Evolutionary conservation across 768 basidiomycete genomes (phyloP), one percentile per base, ranked within the genome.

Genomic region (Psilocybe subaeruginosa): DNA sequence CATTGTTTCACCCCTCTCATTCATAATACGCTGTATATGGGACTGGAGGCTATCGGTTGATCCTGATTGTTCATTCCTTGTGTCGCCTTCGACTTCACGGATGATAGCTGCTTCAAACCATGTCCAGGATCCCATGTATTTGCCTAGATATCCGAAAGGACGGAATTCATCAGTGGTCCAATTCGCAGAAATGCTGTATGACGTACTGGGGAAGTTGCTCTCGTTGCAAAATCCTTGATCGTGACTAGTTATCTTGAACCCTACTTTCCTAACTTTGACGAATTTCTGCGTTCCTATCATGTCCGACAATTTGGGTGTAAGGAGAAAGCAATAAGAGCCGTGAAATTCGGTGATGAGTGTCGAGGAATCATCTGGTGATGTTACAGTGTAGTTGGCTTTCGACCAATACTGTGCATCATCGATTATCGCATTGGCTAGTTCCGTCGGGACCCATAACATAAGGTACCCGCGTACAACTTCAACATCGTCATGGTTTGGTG

Each of bases 71-170:
- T 33, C 45, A 16, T 23, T n/a, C 6, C 17, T 12, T 7, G 14
- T 2, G 12, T 35, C 47, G n/a, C 4, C n/a, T 5, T 31, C 23
- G 12, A 31, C 31, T 17, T 60, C 45, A 3, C 59, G 52, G 33
- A 47, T 19, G 3, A 60, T 60, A 12, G 29, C 52, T 3, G 52
- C 59, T 37, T 60, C 51, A 39, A 60, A 60, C 59, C 59, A 60
- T 14, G 59, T 60, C 52, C 53, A 60, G 0, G 59, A 60, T 8
- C 59, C 51, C 8, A 23, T 30, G 19, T 60, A 60, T 37, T 16
- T 43, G n/a, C 27, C 59, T 60, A 16, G 9, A n/a, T 14, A 16
- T 35, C 33, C 31, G 29, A 57, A 23, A 4, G 14, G 16, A 17
- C 19, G 8, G 16, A 9, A 31, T 35, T 48, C 19, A 19, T 30